Percentiles rank a stretch among this genome's conserved stretches.
phyloP scores from a whole-genome alignment of 306 rosid species.

The Dalbergia cochinchinensis region DNA sequence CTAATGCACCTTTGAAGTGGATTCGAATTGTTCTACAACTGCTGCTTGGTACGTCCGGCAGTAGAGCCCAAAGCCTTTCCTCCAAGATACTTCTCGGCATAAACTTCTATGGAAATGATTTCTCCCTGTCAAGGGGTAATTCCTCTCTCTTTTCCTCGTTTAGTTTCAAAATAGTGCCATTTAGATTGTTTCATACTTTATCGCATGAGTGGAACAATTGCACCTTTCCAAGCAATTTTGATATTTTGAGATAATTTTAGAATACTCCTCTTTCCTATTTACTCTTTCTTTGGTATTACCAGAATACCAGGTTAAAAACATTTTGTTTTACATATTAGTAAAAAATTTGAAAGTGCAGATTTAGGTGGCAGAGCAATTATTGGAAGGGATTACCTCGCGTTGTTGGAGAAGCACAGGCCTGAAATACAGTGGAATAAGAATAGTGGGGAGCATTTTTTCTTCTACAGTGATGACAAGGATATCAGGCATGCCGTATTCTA shows the following conservation, averaged over 20 bases:
- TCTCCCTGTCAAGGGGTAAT: slow-evolving; percentile 72
- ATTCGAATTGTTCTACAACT: slow-evolving; percentile 66
- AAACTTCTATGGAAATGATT: slow-evolving; percentile 96
- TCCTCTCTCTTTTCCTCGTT: slow-evolving; percentile 24
- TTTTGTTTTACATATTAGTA: slow-evolving; percentile 24
- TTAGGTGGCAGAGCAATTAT: slow-evolving; percentile 76
- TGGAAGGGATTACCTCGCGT: slow-evolving; percentile 78
- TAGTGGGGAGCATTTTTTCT: slow-evolving; percentile 84
- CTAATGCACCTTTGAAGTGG: slow-evolving; percentile 98
- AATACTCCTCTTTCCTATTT: neutral
- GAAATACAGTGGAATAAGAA: slow-evolving; percentile 79
- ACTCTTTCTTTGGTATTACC: slow-evolving; percentile 1
- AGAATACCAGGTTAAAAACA: neutral
- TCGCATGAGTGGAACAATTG: slow-evolving; percentile 17
- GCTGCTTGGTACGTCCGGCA: slow-evolving; percentile 63
- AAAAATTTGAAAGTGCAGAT: slow-evolving; percentile 51
- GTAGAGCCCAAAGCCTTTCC: slow-evolving; percentile 52
- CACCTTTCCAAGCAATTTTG: slow-evolving; percentile 1
- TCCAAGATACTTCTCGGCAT: slow-evolving; percentile 86
- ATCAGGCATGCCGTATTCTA: slow-evolving; percentile 83
- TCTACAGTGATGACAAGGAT: slow-evolving; percentile 62
- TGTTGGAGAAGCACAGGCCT: slow-evolving; percentile 88
- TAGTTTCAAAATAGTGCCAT: neutral
- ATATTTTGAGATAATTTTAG: slow-evolving; percentile 2
- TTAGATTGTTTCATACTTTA: neutral